Evolutionary conservation across 495 filamentous ascomycete species (phyloP).

Genomic region (Neurospora terricola): DNA sequence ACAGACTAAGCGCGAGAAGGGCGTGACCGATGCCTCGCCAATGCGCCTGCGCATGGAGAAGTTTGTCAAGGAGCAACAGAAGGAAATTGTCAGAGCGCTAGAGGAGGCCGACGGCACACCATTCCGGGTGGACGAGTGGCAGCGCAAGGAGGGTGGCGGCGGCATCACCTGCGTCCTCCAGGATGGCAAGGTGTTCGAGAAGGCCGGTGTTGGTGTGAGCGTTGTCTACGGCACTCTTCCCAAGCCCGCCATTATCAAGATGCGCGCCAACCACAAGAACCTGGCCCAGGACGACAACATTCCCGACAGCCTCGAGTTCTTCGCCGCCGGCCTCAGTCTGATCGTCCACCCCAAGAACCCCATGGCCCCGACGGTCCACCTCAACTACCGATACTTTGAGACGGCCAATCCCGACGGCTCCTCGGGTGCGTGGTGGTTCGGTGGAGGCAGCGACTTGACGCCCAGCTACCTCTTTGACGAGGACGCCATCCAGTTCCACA

Average conservation of each 20-base stretch:
- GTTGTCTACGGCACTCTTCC: slow-evolving; percentile 91
- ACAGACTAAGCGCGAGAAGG: slow-evolving; percentile 54
- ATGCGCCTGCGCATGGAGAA: slow-evolving; percentile 98
- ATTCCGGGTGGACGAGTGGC: slow-evolving; percentile 81
- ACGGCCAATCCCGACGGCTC: slow-evolving; percentile 66
- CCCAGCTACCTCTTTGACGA: slow-evolving; percentile 93
- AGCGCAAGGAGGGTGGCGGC: slow-evolving; percentile 65
- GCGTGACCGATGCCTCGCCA: slow-evolving; percentile 61
- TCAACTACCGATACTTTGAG: slow-evolving; percentile 99
- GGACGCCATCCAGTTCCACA: slow-evolving; percentile 94
- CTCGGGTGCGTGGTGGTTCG: slow-evolving; percentile 92
- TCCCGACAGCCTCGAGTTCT: slow-evolving; percentile 77
- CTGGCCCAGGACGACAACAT: slow-evolving; percentile 54
- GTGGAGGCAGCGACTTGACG: slow-evolving; percentile 89
- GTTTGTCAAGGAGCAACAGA: slow-evolving; percentile 86
- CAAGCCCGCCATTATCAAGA: slow-evolving; percentile 77
- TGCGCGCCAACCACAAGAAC: slow-evolving; percentile 92
- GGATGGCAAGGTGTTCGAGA: slow-evolving; percentile 94
- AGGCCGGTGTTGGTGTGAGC: slow-evolving; percentile 91
- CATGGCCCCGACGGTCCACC: slow-evolving; percentile 92
- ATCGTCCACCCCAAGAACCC: slow-evolving; percentile 91
- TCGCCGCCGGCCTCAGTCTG: slow-evolving; percentile 84
- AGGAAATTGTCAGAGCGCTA: slow-evolving; percentile 71
- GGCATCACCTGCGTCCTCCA: slow-evolving; percentile 92
- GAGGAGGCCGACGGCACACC: slow-evolving; percentile 70